phyloP scores from a whole-genome alignment of 768 basidiomycete genomes.

The Amanita brunnescens region DNA sequence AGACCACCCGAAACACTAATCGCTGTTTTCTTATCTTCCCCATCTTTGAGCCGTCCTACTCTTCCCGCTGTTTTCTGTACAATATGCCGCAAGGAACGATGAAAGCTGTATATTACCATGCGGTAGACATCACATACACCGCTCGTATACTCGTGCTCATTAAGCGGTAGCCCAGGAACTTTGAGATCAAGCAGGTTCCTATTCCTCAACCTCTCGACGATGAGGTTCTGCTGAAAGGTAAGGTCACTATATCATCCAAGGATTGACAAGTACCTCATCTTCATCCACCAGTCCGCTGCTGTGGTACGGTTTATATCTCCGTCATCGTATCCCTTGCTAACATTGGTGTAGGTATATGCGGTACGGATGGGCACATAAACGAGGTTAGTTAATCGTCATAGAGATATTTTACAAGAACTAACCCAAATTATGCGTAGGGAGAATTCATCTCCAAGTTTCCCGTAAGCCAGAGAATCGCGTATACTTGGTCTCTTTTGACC shows the following conservation, averaged over 20 bases:
- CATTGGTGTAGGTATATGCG: slow-evolving; percentile 36
- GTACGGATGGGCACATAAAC: slow-evolving; percentile 59
- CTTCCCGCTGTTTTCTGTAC: neutral
- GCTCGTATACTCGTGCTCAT: neutral
- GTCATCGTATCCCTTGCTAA: neutral
- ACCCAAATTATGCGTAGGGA: slow-evolving; percentile 16
- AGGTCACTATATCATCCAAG: slow-evolving; percentile 3
- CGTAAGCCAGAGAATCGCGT: slow-evolving; percentile 12
- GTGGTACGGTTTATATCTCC: neutral
- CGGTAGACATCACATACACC: slow-evolving; percentile 29
- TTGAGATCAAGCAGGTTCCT: slow-evolving; percentile 58
- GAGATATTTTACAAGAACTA: neutral
- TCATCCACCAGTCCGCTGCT: neutral
- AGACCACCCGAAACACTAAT: neutral
- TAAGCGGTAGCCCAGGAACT: slow-evolving; percentile 45
- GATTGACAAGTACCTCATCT: neutral
- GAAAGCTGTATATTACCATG: slow-evolving; percentile 69
- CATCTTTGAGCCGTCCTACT: neutral
- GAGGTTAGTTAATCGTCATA: slow-evolving; percentile 26
- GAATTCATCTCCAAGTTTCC: slow-evolving; percentile 64
- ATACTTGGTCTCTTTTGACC: neutral
- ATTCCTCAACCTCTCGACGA: slow-evolving; percentile 58
- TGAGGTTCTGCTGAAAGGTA: slow-evolving; percentile 71
- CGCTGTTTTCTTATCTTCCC: neutral
- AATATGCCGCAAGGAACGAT: slow-evolving; percentile 54